A percentile compares a stretch with the other conserved stretches of the same genome.
phyloP scores from a whole-genome alignment of 371 early-diverging fungal genomes.

The Mucor lusitanicus region DNA sequence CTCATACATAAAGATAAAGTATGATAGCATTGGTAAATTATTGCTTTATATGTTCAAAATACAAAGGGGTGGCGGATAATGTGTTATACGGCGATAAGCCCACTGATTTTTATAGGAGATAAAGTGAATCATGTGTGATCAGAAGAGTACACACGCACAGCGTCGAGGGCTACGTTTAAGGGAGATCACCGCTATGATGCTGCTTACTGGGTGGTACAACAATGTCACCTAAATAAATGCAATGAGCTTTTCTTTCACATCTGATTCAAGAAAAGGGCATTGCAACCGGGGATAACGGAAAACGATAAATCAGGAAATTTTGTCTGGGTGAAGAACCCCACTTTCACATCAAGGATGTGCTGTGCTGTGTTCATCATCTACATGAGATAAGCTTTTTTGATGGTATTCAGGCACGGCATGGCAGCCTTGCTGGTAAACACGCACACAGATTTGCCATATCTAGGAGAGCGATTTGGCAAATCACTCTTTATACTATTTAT shows the following conservation, averaged over 20 bases:
- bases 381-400: not conserved
- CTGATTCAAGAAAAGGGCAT: not conserved
- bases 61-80: not conserved
- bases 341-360: not conserved
- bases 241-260: not conserved
- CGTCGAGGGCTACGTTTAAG: not conserved
- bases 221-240: not conserved
- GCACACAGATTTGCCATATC: not conserved
- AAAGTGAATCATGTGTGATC: not conserved
- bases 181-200: not conserved
- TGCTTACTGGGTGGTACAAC: not conserved
- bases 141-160: not conserved
- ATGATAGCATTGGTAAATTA: not conserved
- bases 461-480: not conserved
- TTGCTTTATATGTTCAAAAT: not conserved
- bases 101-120: not conserved
- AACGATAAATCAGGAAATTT: not conserved
- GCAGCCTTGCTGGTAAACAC: not conserved
- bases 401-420: not conserved
- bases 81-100: not conserved
- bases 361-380: too few species aligned
- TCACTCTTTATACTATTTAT: constrained; percentile 7
- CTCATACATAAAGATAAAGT: not conserved
- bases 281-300: not conserved
- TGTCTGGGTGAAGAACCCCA: not conserved